Conservation (phyloP, 2,329 filamentous ascomycete species). For the Geosmithia putterillii region DNA sequence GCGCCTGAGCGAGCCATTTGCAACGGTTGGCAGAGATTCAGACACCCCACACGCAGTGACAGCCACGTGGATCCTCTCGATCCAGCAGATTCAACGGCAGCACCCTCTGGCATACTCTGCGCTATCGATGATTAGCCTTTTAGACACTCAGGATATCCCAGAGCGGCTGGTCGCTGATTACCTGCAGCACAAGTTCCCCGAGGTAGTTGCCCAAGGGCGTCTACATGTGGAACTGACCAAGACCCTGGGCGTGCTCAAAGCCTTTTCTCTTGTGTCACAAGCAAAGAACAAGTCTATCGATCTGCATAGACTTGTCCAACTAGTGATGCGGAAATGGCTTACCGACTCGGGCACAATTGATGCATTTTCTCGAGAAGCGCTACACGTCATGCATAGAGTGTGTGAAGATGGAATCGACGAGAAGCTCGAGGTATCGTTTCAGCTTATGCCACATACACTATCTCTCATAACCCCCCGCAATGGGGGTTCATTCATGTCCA, state of each 20-base stretch:
- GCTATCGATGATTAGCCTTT: constrained; percentile 16
- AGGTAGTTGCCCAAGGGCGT: not conserved
- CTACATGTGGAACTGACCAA: constrained; percentile 5
- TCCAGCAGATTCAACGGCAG: constrained; percentile 16
- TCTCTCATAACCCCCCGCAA: too few relatives aligned
- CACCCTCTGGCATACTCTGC: constrained; percentile 11
- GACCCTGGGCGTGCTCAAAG: constrained; percentile 12
- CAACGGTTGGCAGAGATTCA: constrained; percentile 14
- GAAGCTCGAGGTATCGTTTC: too few relatives aligned
- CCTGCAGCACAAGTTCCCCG: not conserved
- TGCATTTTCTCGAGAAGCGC: too few relatives aligned
- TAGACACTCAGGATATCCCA: constrained; percentile 17
- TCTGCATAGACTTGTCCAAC: constrained; percentile 20
- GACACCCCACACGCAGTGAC: constrained; percentile 13
- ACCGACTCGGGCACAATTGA: too few relatives aligned
- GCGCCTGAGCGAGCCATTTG: constrained; percentile 16
- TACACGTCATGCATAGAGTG: too few relatives aligned
- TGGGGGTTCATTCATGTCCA: too few relatives aligned
- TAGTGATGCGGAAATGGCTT: constrained; percentile 18
- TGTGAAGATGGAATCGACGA: too few relatives aligned
- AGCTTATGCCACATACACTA: too few relatives aligned
- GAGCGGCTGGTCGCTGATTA: constrained; percentile 6
- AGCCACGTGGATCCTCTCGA: constrained; percentile 19
- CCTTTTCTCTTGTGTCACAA: constrained; percentile 12
- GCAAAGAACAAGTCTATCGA: constrained; percentile 7